Base-by-base conservation (phyloP, 2,329 filamentous ascomycete genomes). In the Hypoxylon sp. region DNA sequence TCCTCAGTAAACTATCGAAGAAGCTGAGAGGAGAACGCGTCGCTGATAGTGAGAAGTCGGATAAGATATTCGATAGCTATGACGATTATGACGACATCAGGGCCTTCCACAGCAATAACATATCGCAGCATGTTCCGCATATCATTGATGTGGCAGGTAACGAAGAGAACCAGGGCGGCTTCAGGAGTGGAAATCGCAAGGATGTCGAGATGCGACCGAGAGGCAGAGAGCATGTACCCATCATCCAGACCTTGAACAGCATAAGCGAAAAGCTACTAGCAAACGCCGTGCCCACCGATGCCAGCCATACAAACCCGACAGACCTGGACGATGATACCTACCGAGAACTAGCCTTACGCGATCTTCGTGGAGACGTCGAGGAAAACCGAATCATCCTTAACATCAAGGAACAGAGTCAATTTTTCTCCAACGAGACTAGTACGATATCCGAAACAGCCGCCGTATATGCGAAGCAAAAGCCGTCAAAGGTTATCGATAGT, bases 111-210 rank as follows among this genome's bases (percentile, higher is more conserved):
- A 84, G 81, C 72, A 84, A 82, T 68, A 81, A 87, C 49, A 80
- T 86, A 68, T 81, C 89, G 3, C 81, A 89, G 32, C 86, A 90
- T 58, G 88, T 99, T 19, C 94, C 95, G 0, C 89, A 94, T 71
- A 94, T 96, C 68, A 94, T 99, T 70, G 91, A 99, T 75, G 79
- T 99, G 24, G 92, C 94, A 74, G 95, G 91, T 28, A 99, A 99
- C 73, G 95, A 98, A 78, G 92, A 95, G 76, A 94, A 99, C 72
- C 89, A 97, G 76, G 96, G 93, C 70, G 92, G 94, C 55, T 87
- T 90, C 72, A 89, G 85, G 71, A 80, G 85, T 64, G 95, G 95
- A 51, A 98, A 99, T 76, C 85, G 90, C 54, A 93, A 94, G 57
- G 93, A 98, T 74, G 80, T 91, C 34, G 95, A 96, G 68, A 97